phyloP scores from a whole-genome alignment of 208 protist species.

The Crithidia expoeki region DNA sequence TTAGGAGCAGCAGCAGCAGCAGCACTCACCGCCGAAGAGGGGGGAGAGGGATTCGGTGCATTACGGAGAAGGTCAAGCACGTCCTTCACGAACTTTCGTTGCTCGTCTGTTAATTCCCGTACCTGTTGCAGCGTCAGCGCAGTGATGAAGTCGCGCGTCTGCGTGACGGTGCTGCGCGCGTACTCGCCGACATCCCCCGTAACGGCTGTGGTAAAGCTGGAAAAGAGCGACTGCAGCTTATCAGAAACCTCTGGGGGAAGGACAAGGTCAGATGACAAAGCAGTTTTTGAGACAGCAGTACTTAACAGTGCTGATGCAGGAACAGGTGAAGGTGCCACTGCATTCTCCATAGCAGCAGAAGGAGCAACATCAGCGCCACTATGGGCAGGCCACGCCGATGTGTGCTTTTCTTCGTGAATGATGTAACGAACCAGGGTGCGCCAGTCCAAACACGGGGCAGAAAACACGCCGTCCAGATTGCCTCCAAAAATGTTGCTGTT shows the following conservation, averaged over 20 bases:
- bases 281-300: neutral
- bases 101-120: conserved; percentile 6
- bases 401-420: conserved; percentile 26
- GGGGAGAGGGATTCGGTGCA: neutral
- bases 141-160: conserved; percentile 13
- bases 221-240: conserved; percentile 13
- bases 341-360: neutral
- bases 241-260: neutral
- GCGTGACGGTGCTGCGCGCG: conserved; percentile 1
- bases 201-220: conserved; percentile 9
- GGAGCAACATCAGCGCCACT: neutral
- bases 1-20: conserved; percentile 3
- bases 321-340: neutral
- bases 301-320: neutral
- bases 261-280: neutral
- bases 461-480: neutral
- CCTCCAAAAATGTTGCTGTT: neutral
- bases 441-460: conserved; percentile 29
- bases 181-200: conserved; percentile 9
- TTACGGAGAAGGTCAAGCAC: neutral
- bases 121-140: neutral
- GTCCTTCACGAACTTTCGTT: conserved; percentile 10
- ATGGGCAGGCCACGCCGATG: neutral
- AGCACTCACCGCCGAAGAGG: neutral
- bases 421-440: conserved; percentile 41